Percentiles rank a stretch among this genome's conserved stretches.
Conservation (phyloP, 306 rosid genomes). For the Medicago truncatula region MtrunA17r5.0-ANR NC_053044.1:47382501-47383000, state of each 20-base stretch:
- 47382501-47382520: neutral
- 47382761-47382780: slow-evolving; percentile 3
- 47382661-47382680: too few species aligned
- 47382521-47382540: neutral
- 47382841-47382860: neutral
- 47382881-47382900: neutral
- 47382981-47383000: neutral
- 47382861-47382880: neutral
- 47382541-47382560: neutral
- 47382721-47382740: slow-evolving; percentile 35
- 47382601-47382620: neutral
- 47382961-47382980: neutral
- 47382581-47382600: neutral
- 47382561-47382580: neutral
- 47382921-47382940: neutral
- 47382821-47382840: neutral
- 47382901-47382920: neutral
- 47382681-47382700: too few species aligned
- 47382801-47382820: neutral
- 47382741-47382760: neutral
- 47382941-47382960: slow-evolving; percentile 1
- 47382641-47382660: too few species aligned
- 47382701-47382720: neutral
- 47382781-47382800: neutral
- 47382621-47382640: too few species aligned